Evolutionary conservation across 1,284 basidiomycete genomes (phyloP).

Genomic region (Fomitopsis pinicola): DNA sequence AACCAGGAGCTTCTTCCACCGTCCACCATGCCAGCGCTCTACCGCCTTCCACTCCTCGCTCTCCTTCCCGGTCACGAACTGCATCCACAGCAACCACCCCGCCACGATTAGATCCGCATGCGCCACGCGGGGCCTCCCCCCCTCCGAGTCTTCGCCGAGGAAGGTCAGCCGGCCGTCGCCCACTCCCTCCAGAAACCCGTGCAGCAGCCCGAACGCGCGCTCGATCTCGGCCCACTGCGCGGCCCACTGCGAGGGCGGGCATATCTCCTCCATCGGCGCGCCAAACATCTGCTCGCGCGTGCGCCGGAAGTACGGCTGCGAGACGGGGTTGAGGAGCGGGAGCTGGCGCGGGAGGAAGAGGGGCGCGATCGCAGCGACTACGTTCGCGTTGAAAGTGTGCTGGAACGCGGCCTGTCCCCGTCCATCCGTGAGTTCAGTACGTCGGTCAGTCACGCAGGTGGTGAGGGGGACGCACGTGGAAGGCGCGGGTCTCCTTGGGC

Average conservation of each 20-base stretch:
- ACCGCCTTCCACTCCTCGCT: constrained; percentile 18
- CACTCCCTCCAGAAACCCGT: constrained; percentile 10
- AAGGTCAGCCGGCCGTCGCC: constrained; percentile 11
- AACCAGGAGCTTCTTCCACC: constrained; percentile 14
- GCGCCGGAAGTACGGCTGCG: constrained; percentile 18
- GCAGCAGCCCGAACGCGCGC: constrained; percentile 12
- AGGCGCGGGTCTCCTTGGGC: constrained; percentile 14
- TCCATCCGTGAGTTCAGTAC: no score
- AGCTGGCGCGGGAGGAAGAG: constrained; percentile 8
- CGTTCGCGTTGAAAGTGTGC: constrained; percentile 8
- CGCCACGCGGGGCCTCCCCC: neutral
- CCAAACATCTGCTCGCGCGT: constrained; percentile 16
- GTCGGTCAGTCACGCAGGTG: no score
- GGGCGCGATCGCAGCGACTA: constrained; percentile 1
- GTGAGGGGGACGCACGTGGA: constrained; percentile 15
- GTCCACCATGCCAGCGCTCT: constrained; percentile 16
- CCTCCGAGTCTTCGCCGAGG: constrained; percentile 8
- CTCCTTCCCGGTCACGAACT: constrained; percentile 14
- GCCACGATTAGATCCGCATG: constrained; percentile 18
- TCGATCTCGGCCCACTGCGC: constrained; percentile 11
- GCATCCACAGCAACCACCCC: constrained; percentile 13
- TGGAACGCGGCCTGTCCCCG: constrained; percentile 14
- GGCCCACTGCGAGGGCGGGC: constrained; percentile 4
- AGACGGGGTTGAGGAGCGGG: constrained; percentile 3
- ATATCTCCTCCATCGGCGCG: constrained; percentile 16